Evolutionary conservation across 306 rosid species (phyloP), one percentile per base, ranked within the genome.

Genomic region (Alnus glutinosa): DNA sequence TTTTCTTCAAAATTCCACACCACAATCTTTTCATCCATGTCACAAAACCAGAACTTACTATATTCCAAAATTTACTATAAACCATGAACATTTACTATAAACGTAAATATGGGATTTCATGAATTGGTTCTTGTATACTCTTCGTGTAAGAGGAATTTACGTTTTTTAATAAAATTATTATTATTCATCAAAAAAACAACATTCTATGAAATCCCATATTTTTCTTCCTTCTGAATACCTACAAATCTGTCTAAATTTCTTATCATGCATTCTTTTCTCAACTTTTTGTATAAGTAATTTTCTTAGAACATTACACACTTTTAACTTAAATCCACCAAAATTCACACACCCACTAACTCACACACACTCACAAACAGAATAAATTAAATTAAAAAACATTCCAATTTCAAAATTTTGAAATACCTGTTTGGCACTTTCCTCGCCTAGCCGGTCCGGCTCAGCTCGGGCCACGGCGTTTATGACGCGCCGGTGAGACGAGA

Each of bases 391-490:
- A 7, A 39, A 67, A 39, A 12, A 9, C 2, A 36, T 68, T n/a
- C 6, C 16, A 42, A 42, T 42, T 44, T 39, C 72, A 39, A 18
- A 42, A 77, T 23, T 59, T 30, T 61, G 48, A 42, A 77, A 55
- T 75, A 86, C 89, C 92, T 86, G 74, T 36, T 86, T 39, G 66
- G 82, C 78, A 70, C 46, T 80, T 74, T 59, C 87, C 54, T 77
- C 86, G 46, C 70, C 82, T n/a, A 78, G 69, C 19, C 68, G 78
- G 50, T 83, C 83, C 66, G 81, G 86, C 58, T 85, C 83, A 2
- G 82, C 75, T 7, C 67, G 86, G 67, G 85, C 88, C 81, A 86
- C 82, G 18, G 88, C 80, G 4, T 79, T 15, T 39, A 79, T 59
- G 68, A 76, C 18, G 8, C 84, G 80, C 48, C 81, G 84, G 73